Percentiles rank a stretch among this genome's conserved stretches.
Evolutionary conservation across 164 flowering plant genomes (phyloP).

Genomic region (Piper betle): DNA sequence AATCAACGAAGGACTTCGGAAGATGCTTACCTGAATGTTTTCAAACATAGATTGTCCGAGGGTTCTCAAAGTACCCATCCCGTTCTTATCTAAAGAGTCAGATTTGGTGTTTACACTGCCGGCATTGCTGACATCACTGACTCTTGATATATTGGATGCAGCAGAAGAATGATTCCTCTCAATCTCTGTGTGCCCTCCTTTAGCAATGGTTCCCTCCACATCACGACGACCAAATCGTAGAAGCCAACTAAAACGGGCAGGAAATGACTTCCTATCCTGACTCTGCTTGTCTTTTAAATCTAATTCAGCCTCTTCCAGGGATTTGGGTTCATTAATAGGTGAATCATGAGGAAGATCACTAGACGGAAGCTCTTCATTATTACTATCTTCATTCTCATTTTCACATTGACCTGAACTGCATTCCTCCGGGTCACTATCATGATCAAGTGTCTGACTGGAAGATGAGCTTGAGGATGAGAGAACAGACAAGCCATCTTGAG

Average conservation of each 20-base stretch:
- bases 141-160: too few species aligned
- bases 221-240: conserved; percentile 63
- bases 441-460: conserved; percentile 28
- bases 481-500: conserved; percentile 45
- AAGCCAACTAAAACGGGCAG: conserved; percentile 74
- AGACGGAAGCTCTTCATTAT: conserved; percentile 14
- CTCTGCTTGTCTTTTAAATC: neutral
- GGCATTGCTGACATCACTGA: conserved; percentile 8
- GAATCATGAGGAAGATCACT: conserved; percentile 12
- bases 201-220: conserved; percentile 43
- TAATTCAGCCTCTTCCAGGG: conserved; percentile 11
- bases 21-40: conserved; percentile 68
- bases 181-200: conserved; percentile 14
- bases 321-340: conserved; percentile 32
- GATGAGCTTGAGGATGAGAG: conserved; percentile 55
- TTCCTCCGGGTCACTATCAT: conserved; percentile 44
- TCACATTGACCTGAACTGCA: conserved; percentile 48
- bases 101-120: neutral
- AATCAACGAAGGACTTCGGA: neutral
- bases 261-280: conserved; percentile 46
- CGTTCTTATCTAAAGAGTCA: conserved; percentile 48
- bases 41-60: conserved; percentile 94
- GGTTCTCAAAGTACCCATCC: conserved; percentile 48
- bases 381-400: conserved; percentile 23
- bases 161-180: conserved; percentile 4